Base-by-base conservation (phyloP, 2,329 filamentous ascomycete genomes). In the Myriosclerotinia duriaeana region DNA sequence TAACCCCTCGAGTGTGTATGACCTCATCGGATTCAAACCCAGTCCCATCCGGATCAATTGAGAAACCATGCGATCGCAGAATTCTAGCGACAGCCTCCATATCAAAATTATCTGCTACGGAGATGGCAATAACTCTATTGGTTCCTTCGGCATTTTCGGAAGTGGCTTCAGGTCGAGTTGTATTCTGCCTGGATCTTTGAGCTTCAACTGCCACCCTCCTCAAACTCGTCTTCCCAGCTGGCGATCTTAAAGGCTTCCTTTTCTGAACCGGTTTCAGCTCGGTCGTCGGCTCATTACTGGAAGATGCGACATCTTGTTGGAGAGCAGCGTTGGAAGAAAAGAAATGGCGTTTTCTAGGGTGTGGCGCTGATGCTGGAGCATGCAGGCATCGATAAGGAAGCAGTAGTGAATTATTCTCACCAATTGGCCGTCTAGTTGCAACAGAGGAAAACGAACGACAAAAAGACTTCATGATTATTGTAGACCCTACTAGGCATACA, bases 161-260 rank as follows among this genome's bases (percentile, higher is more conserved):
- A 36, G 59, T 59, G 53, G 70, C 69, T 40, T 71, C 72, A 40
- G 60, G 61, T 5, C 67, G 68, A 52, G 71, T 53, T 64, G 72
- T 59, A 75, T 61, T 80, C 78, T 72, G 81, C 82, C 62, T 78
- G 72, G 69, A 87, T 78, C 70, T 85, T 80, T 97, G 92, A 22
- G 93, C 93, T 73, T 95, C 92, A 22, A 92, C 90, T 42, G 93
- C 92, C 15, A 96, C 92, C 67, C 93, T 86, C 65, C 94, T 87
- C 42, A 97, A 81, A 2, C 92, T 95, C 69, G 89, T 90, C 71
- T 92, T 90, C 54, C 86, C 80, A 34, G 82, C 81, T 4, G 84
- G 80, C 34, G 80, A 79, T 69, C 84, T 78, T n/a, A 77, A 74
- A 8, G 78, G 76, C 70, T 85, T 84, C 66, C 82, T 80, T 73